Evolutionary conservation across 2,329 filamentous ascomycete species (phyloP).

Genomic region (Colletotrichum salicis): DNA sequence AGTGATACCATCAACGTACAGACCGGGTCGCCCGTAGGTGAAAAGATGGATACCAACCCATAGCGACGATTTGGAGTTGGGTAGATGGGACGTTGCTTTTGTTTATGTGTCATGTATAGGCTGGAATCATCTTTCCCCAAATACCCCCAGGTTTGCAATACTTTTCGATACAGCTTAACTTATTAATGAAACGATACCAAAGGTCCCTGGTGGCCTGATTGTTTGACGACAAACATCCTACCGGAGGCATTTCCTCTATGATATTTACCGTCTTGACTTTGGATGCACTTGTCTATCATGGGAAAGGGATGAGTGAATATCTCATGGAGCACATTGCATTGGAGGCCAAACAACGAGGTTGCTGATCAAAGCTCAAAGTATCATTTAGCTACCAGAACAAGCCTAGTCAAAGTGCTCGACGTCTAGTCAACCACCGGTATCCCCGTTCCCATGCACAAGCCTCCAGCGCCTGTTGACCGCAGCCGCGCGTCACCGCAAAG

Average conservation of each 20-base stretch:
- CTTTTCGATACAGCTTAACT: conserved; percentile 13
- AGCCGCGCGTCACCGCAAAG: neutral
- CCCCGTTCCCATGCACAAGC: neutral
- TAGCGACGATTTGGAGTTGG: conserved; percentile 15
- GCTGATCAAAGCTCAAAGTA: neutral
- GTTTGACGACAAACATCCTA: neutral
- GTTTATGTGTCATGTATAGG: conserved; percentile 8
- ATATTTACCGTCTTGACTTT: neutral
- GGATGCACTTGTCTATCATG: neutral
- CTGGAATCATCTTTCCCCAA: conserved; percentile 18
- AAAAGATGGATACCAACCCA: conserved; percentile 33
- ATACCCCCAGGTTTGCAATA: conserved; percentile 26
- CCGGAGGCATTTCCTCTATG: neutral
- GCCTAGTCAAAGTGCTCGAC: neutral
- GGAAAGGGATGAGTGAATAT: neutral
- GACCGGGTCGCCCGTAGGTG: conserved; percentile 11
- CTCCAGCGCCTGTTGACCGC: conserved; percentile 1
- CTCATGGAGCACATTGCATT: neutral
- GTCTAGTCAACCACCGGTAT: neutral
- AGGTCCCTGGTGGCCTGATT: neutral
- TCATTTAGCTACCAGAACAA: neutral
- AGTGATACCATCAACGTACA: conserved; percentile 18
- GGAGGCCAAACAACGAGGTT: neutral
- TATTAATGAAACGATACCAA: conserved; percentile 29
- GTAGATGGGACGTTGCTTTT: conserved; percentile 7